Percentiles rank a stretch among this genome's conserved stretches.
These are phyloP conservation scores for Phycomyces nitens DNA, from an alignment of 192 early-diverging fungal species.

Conservation along the genomic window DNA sequence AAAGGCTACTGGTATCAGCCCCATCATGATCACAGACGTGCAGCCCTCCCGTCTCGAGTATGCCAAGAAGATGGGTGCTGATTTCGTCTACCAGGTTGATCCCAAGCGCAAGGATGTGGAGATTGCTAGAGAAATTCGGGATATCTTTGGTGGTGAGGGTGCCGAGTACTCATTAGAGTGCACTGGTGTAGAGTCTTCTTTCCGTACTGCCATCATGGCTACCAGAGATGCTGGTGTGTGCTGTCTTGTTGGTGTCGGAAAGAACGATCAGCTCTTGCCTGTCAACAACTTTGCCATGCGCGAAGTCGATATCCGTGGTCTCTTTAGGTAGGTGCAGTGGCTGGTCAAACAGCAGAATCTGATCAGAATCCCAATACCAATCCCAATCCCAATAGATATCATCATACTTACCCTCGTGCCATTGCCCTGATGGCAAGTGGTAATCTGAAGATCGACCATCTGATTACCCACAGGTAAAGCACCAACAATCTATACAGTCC, in stretches of 20 bases:
- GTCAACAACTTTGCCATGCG: constrained; percentile 31
- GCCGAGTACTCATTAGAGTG: constrained; percentile 34
- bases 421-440: constrained; percentile 24
- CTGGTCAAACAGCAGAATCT: too few relatives aligned
- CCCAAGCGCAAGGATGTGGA: constrained; percentile 16
- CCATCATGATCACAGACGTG: constrained; percentile 29
- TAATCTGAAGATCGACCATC: constrained; percentile 29
- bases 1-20: constrained; percentile 28
- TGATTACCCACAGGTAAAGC: constrained; percentile 30
- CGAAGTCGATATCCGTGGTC: constrained; percentile 30
- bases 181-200: constrained; percentile 32
- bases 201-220: constrained; percentile 30
- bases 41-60: constrained; percentile 26
- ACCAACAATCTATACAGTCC: too few relatives aligned
- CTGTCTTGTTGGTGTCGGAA: constrained; percentile 35
- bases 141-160: constrained; percentile 17
- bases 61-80: constrained; percentile 29
- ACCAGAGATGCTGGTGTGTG: constrained; percentile 31
- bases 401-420: constrained; percentile 31
- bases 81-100: constrained; percentile 9
- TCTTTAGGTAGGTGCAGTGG: constrained; percentile 9
- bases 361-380: too few relatives aligned
- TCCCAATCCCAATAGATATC: too few relatives aligned
- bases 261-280: constrained; percentile 25
- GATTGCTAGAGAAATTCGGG: constrained; percentile 21